These are phyloP conservation scores for Vanrija humicola DNA, from an alignment of 1,284 basidiomycete species.

Conservation along the genomic window DNA sequence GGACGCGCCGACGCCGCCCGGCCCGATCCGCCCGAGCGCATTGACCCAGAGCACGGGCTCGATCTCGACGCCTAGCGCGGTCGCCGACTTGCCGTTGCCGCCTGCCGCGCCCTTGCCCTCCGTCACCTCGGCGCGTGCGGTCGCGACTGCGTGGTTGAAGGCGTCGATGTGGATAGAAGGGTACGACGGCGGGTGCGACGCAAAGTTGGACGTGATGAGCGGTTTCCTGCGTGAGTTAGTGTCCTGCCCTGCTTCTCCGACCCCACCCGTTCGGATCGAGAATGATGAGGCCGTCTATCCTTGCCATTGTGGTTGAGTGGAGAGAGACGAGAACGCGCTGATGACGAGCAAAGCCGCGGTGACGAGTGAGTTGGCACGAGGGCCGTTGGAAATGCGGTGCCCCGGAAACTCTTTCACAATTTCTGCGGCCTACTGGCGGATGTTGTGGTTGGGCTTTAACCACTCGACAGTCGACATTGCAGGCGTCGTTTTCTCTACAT, in stretches of 20 bases:
- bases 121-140: constrained; percentile 46
- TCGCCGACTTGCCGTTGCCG: not conserved
- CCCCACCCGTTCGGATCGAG: constrained; percentile 72
- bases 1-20: constrained; percentile 15
- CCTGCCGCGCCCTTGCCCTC: constrained; percentile 2
- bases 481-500: not conserved
- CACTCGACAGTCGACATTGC: not conserved
- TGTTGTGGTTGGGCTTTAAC: not conserved
- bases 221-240: constrained; percentile 59
- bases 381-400: not conserved
- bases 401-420: not conserved
- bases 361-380: not conserved
- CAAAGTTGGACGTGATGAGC: constrained; percentile 87
- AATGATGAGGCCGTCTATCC: constrained; percentile 84
- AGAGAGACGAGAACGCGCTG: not conserved
- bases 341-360: not conserved
- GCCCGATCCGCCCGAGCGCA: constrained; percentile 21
- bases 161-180: constrained; percentile 82
- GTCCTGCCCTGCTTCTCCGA: constrained; percentile 12
- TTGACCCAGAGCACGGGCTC: constrained; percentile 46
- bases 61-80: constrained; percentile 3
- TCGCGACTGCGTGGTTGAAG: constrained; percentile 66
- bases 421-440: not conserved
- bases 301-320: constrained; percentile 29
- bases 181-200: constrained; percentile 69